phyloP scores from a whole-genome alignment of 768 basidiomycete species.

The Hirschioporus abietinus region DNA sequence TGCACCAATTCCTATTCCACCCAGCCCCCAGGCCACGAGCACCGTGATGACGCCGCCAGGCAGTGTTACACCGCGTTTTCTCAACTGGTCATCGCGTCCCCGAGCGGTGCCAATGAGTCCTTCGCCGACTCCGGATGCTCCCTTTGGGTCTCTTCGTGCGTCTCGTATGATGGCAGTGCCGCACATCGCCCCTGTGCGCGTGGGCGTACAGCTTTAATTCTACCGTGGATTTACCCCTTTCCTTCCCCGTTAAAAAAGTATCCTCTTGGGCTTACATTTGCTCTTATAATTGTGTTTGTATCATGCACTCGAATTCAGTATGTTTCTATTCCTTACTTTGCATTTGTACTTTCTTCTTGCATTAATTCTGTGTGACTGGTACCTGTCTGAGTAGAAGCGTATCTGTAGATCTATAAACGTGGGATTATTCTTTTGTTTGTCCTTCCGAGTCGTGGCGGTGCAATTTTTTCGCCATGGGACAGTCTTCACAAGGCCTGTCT shows the following conservation, averaged over 20 bases:
- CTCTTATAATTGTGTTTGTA: not conserved
- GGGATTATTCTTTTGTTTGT: not conserved
- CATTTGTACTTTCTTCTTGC: not conserved
- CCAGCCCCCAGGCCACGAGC: not conserved
- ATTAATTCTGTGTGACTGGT: not conserved
- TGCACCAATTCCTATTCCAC: not conserved
- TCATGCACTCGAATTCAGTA: not conserved
- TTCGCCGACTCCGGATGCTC: not conserved
- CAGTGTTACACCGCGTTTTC: not conserved
- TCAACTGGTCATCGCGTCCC: not conserved
- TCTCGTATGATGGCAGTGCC: not conserved
- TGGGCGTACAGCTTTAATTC: not conserved
- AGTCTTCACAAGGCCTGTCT: not conserved
- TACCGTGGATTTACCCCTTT: not conserved
- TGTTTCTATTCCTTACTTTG: not conserved
- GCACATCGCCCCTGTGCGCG: not conserved
- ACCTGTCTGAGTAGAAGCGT: not conserved
- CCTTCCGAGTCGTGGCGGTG: not conserved
- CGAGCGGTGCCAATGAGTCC: not conserved
- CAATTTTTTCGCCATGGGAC: not conserved
- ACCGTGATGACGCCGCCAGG: not conserved
- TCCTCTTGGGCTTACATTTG: conserved; percentile 1
- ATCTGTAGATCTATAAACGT: not conserved
- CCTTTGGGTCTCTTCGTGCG: not conserved
- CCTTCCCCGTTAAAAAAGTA: not conserved